Evolutionary conservation across 768 basidiomycete species (phyloP).

Genomic region (Dioszegia aurantiaca): DNA sequence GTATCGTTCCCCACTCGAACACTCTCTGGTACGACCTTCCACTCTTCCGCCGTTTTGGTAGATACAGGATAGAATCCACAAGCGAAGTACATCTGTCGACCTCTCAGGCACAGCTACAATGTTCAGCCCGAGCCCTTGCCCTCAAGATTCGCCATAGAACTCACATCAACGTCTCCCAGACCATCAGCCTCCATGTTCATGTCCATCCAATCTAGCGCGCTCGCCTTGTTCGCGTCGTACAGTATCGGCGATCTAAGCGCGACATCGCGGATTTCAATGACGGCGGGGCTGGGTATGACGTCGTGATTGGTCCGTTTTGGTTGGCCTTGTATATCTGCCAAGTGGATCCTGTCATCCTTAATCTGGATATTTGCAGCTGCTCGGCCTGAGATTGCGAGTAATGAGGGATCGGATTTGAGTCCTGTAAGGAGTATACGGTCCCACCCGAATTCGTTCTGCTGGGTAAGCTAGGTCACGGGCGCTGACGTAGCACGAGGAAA

Average conservation of each 20-base stretch:
- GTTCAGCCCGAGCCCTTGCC: background rate
- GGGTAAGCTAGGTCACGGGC: background rate
- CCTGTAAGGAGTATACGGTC: conserved; percentile 12
- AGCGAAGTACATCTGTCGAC: background rate
- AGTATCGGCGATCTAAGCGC: conserved; percentile 13
- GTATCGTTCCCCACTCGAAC: background rate
- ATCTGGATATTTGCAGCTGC: conserved; percentile 9
- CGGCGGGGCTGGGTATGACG: background rate
- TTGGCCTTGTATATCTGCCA: background rate
- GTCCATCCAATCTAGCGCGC: conserved; percentile 6
- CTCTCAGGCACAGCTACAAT: conserved; percentile 13
- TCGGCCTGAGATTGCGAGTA: conserved; percentile 12
- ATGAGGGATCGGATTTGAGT: conserved; percentile 6
- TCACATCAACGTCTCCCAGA: conserved; percentile 12
- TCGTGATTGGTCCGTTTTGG: background rate
- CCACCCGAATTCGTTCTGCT: conserved; percentile 15
- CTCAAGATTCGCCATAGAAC: background rate
- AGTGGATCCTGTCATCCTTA: background rate
- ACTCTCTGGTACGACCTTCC: conserved; percentile 3
- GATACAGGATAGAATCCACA: conserved; percentile 13
- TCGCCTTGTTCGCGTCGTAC: conserved; percentile 6
- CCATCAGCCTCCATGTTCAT: background rate
- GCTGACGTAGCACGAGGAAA: background rate
- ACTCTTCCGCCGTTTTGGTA: conserved; percentile 8
- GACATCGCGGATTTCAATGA: conserved; percentile 9